Evolutionary conservation across 2,329 filamentous ascomycete genomes (phyloP), one percentile per base, ranked within the genome.

Genomic region (Xylariaceae sp.): DNA sequence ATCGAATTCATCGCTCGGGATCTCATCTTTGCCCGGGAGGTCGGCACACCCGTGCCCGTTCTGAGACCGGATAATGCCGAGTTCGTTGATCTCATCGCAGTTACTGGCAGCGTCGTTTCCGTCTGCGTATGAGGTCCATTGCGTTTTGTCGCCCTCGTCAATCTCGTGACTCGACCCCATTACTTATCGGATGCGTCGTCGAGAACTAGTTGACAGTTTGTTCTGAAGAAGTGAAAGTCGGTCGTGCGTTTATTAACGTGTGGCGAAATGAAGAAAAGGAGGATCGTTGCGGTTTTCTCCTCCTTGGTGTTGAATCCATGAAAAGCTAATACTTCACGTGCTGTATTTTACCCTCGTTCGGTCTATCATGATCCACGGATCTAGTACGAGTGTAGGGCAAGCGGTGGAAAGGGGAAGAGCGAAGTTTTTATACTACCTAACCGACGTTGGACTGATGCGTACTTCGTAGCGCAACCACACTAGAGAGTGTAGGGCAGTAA

Each of bases 1-100:
- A 62, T 90, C 82, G 67, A 84, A 92, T 0, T 76, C 75, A 53
- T 82, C 78, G 51, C 80, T 77, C 56, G 55, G 60, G 18, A 65
- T 59, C 37, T 68, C 65, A 9, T 56, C 45, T 3, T 56, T 54
- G n/a, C 55, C 56, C 3, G 58, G 55, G 9, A 69, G 50, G 55
- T 71, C 68, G 48, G 58, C 65, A 35, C 60, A 63, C 8, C 67
- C 67, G 52, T 67, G 61, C 1, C 67, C 67, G 23, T 69, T 70
- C 15, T 69, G 66, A 37, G 67, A 70, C 11, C 67, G 67, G 17
- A 57, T 18, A 3, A 41, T 53, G 13, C 51, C 57, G 11, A 61
- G 39, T 15, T 61, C 55, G 15, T 50, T 35, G 11, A 51, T 51
- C 11, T 37, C 53, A 17, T 56, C 57, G 9, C 53, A 55, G 45